Evolutionary conservation across 441 rosid species (phyloP).

Genomic region (Sinapis alba): DNA sequence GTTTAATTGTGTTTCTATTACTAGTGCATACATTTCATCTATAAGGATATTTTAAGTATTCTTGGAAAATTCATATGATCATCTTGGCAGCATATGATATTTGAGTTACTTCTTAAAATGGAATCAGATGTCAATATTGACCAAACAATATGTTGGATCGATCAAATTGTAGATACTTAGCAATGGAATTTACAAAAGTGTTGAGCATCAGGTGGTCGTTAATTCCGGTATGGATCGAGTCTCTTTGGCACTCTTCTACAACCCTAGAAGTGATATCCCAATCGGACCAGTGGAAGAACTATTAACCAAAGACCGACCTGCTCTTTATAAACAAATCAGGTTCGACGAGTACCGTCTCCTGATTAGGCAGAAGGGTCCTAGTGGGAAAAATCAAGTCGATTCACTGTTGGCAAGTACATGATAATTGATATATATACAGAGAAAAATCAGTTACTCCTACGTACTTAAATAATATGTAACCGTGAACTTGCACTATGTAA

Average conservation of each 20-base stretch:
- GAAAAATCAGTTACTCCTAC: neutral
- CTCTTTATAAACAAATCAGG: slow-evolving; percentile 51
- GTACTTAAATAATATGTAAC: slow-evolving; percentile 5
- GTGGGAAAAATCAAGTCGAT: slow-evolving; percentile 59
- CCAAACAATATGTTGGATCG: slow-evolving; percentile 8
- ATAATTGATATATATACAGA: slow-evolving; percentile 31
- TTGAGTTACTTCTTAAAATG: neutral
- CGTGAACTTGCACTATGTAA: neutral
- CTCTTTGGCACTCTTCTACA: slow-evolving; percentile 60
- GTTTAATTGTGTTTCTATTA: neutral
- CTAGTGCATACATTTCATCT: neutral
- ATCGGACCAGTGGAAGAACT: slow-evolving; percentile 52
- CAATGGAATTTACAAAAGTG: slow-evolving; percentile 63
- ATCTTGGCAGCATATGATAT: neutral
- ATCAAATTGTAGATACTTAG: slow-evolving; percentile 48
- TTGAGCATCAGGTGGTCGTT: slow-evolving; percentile 64
- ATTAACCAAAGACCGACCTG: slow-evolving; percentile 46
- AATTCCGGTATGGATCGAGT: slow-evolving; percentile 51
- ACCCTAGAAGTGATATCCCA: slow-evolving; percentile 55
- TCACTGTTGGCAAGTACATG: slow-evolving; percentile 39
- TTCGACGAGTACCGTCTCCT: slow-evolving; percentile 53
- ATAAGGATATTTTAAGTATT: neutral
- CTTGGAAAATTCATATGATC: neutral
- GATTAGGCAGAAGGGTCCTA: slow-evolving; percentile 55
- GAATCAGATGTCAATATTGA: slow-evolving; percentile 3